Conservation (phyloP, 169 alveolate genomes). For the Plasmodium coatneyi region DNA sequence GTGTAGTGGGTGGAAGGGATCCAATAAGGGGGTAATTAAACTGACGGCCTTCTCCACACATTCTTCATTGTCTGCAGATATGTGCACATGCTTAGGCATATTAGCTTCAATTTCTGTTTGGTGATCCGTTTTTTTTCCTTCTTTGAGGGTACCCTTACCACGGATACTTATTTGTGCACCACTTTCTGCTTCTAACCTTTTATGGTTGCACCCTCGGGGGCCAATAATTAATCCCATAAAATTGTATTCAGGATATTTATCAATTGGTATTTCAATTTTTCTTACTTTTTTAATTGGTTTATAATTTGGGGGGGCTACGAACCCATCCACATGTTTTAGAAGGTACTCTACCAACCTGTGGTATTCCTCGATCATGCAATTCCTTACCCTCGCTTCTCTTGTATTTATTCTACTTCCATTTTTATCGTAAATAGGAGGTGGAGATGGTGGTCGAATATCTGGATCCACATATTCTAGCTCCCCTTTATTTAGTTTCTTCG, state of each 20-base stretch:
- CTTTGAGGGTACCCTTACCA: slow-evolving; percentile 92
- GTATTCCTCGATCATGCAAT: slow-evolving; percentile 90
- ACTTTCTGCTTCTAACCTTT: slow-evolving; percentile 91
- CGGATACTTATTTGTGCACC: slow-evolving; percentile 92
- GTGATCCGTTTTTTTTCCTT: slow-evolving; percentile 91
- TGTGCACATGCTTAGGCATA: slow-evolving; percentile 91
- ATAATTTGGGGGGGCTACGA: slow-evolving; percentile 91
- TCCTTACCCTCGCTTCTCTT: slow-evolving; percentile 90
- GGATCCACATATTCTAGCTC: slow-evolving; percentile 92
- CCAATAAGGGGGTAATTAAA: slow-evolving; percentile 89
- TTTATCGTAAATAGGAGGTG: slow-evolving; percentile 93
- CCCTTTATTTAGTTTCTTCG: slow-evolving; percentile 86
- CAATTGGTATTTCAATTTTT: slow-evolving; percentile 90
- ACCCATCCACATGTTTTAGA: slow-evolving; percentile 89
- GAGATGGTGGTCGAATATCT: slow-evolving; percentile 93
- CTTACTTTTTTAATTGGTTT: slow-evolving; percentile 90
- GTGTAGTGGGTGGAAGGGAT: slow-evolving; percentile 90
- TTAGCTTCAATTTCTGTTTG: slow-evolving; percentile 91
- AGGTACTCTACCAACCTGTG: slow-evolving; percentile 89
- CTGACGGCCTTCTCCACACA: slow-evolving; percentile 88
- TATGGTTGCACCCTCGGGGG: slow-evolving; percentile 96
- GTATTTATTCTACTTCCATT: slow-evolving; percentile 92
- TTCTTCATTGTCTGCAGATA: slow-evolving; percentile 87
- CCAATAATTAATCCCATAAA: slow-evolving; percentile 96
- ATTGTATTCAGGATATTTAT: slow-evolving; percentile 93